These are phyloP conservation scores for Fusarium compactum DNA, from an alignment of 2,329 filamentous ascomycete genomes.

Conservation along the genomic window DNA sequence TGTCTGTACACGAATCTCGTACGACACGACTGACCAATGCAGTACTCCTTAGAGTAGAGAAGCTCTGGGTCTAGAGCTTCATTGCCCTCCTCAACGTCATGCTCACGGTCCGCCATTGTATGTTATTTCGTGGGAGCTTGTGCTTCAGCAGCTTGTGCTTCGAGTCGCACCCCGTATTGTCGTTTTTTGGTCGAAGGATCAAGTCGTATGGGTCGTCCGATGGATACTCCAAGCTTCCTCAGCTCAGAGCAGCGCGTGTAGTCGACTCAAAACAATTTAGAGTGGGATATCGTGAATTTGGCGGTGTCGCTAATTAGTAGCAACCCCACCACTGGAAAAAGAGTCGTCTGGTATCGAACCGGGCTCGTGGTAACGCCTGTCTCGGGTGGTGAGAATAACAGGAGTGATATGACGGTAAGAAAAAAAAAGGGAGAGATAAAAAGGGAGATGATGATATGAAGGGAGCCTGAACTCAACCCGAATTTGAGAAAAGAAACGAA, in stretches of 20 bases:
- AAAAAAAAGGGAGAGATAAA: background rate
- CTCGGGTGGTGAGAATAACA: slow-evolving; percentile 8
- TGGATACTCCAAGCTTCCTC: background rate
- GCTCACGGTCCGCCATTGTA: slow-evolving; percentile 63
- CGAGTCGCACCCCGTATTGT: background rate
- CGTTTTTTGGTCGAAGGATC: background rate
- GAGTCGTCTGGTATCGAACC: slow-evolving; percentile 32
- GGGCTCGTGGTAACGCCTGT: slow-evolving; percentile 17
- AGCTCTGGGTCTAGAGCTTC: slow-evolving; percentile 82
- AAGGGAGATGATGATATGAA: slow-evolving; percentile 25
- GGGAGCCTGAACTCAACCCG: background rate
- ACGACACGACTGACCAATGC: slow-evolving; percentile 73
- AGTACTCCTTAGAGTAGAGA: slow-evolving; percentile 92
- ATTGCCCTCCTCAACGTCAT: slow-evolving; percentile 60
- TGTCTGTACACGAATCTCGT: background rate
- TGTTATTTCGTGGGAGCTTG: slow-evolving; percentile 17
- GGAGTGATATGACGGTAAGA: slow-evolving; percentile 6
- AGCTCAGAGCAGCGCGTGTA: slow-evolving; percentile 4
- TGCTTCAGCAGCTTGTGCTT: slow-evolving; percentile 19
- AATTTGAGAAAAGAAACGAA: slow-evolving; percentile 33
- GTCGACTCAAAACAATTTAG: slow-evolving; percentile 14
- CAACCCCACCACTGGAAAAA: slow-evolving; percentile 42
- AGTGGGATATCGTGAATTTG: slow-evolving; percentile 29
- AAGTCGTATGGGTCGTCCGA: background rate
- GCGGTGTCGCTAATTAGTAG: slow-evolving; percentile 40